Percentiles rank a stretch among this genome's conserved stretches.
Conservation (phyloP, 2,329 filamentous ascomycete genomes). For the Penicillium sp. region DNA sequence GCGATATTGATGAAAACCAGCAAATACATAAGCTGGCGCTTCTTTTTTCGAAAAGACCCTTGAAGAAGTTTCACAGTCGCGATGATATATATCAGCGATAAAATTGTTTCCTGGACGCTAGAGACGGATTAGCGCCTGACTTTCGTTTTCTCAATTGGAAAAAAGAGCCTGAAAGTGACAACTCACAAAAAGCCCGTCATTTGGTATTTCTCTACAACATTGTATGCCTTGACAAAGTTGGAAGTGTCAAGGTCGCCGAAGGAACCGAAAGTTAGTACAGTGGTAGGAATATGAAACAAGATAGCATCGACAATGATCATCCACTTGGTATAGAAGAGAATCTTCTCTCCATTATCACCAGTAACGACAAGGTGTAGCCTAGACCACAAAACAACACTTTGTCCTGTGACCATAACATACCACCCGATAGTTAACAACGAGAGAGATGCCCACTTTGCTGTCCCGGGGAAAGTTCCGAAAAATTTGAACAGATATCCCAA, state of each 20-base stretch:
- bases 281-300: background rate
- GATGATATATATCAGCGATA: background rate
- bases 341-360: background rate
- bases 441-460: background rate
- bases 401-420: conserved; percentile 1
- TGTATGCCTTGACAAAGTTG: conserved; percentile 1
- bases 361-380: background rate
- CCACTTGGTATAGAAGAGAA: conserved; percentile 1
- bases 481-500: conserved; percentile 1
- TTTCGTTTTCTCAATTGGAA: no score
- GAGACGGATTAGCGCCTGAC: background rate
- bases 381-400: conserved; percentile 1
- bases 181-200: conserved; percentile 3
- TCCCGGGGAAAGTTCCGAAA: background rate
- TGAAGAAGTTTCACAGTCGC: background rate
- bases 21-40: background rate
- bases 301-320: conserved; percentile 3
- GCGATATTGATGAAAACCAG: background rate
- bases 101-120: background rate
- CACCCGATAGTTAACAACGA: background rate
- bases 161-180: background rate
- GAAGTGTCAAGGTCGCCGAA: background rate
- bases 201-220: conserved; percentile 1
- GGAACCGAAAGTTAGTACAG: conserved; percentile 1
- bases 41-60: conserved; percentile 1